Percentiles rank a stretch among this genome's conserved stretches.
Conservation (phyloP, 805 yeast species). For the Teunomyces kruisii region DNA sequence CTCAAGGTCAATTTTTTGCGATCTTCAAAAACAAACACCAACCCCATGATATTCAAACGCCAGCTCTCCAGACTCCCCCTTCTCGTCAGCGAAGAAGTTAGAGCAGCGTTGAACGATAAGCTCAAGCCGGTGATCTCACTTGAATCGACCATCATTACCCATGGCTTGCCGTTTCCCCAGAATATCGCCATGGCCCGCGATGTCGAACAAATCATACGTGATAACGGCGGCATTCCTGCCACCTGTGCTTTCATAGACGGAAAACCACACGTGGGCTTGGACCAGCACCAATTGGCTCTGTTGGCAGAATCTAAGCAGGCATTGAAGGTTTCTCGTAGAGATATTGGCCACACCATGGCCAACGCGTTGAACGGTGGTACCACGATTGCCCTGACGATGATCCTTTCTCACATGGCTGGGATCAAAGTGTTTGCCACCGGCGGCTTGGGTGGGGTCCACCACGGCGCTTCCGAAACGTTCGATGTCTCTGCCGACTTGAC, state of each 20-base stretch:
- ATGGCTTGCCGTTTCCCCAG: slow-evolving; percentile 82
- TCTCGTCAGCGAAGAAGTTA: slow-evolving; percentile 50
- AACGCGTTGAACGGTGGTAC: slow-evolving; percentile 75
- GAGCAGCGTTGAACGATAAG: slow-evolving; percentile 56
- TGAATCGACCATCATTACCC: slow-evolving; percentile 86
- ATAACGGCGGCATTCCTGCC: slow-evolving; percentile 75
- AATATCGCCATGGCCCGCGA: slow-evolving; percentile 69
- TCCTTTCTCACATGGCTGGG: slow-evolving; percentile 70
- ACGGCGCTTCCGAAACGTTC: slow-evolving; percentile 71
- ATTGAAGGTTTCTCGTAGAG: slow-evolving; percentile 76
- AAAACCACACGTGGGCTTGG: slow-evolving; percentile 66
- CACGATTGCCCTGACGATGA: slow-evolving; percentile 87
- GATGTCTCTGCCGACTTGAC: slow-evolving; percentile 87
- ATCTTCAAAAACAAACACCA: no score
- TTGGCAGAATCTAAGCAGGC: slow-evolving; percentile 41
- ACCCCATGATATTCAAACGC: slow-evolving; percentile 2
- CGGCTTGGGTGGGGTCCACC: slow-evolving; percentile 89
- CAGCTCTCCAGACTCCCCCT: slow-evolving; percentile 14
- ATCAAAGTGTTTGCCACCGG: slow-evolving; percentile 89
- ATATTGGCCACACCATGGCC: slow-evolving; percentile 71
- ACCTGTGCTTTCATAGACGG: slow-evolving; percentile 80
- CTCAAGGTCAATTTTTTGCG: no score
- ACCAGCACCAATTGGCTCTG: slow-evolving; percentile 43
- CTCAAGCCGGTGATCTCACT: slow-evolving; percentile 70
- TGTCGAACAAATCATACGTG: slow-evolving; percentile 63